Evolutionary conservation across 306 rosid species (phyloP).

Genomic region (Sesbania bispinosa): DNA sequence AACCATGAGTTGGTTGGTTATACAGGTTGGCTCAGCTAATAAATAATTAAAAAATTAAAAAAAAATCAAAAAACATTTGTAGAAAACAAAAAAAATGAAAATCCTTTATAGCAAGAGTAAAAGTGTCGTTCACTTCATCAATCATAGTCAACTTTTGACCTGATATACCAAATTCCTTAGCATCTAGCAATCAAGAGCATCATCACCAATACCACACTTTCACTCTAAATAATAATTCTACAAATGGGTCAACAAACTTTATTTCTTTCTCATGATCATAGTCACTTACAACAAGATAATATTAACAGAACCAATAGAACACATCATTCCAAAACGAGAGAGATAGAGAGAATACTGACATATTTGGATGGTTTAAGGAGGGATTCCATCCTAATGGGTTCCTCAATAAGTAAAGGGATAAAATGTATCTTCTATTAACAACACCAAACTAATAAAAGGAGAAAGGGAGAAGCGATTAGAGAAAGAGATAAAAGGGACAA

Average conservation of each 20-base stretch:
- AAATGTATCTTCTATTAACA: slow-evolving; percentile 36
- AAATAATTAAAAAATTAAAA: too few relatives aligned
- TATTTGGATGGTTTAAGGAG: slow-evolving; percentile 68
- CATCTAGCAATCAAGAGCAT: not conserved
- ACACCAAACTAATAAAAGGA: not conserved
- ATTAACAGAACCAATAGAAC: not conserved
- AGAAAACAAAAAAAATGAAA: too few relatives aligned
- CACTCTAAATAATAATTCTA: not conserved
- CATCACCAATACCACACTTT: not conserved
- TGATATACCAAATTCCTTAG: slow-evolving; percentile 5
- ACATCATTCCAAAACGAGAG: not conserved
- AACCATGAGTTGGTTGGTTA: too few relatives aligned
- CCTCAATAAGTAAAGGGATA: slow-evolving; percentile 59
- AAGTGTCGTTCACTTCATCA: not conserved
- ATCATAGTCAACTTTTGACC: not conserved
- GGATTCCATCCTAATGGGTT: slow-evolving; percentile 74
- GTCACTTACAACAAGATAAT: not conserved
- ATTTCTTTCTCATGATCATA: not conserved
- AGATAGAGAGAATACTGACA: slow-evolving; percentile 31
- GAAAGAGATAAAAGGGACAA: not conserved
- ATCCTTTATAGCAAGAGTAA: too few relatives aligned
- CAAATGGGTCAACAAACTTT: not conserved
- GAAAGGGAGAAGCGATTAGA: not conserved
- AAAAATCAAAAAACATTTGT: too few relatives aligned
- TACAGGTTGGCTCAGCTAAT: too few relatives aligned